Evolutionary conservation across 495 filamentous ascomycete species (phyloP).

Genomic region (Trichoderma gamsii): DNA sequence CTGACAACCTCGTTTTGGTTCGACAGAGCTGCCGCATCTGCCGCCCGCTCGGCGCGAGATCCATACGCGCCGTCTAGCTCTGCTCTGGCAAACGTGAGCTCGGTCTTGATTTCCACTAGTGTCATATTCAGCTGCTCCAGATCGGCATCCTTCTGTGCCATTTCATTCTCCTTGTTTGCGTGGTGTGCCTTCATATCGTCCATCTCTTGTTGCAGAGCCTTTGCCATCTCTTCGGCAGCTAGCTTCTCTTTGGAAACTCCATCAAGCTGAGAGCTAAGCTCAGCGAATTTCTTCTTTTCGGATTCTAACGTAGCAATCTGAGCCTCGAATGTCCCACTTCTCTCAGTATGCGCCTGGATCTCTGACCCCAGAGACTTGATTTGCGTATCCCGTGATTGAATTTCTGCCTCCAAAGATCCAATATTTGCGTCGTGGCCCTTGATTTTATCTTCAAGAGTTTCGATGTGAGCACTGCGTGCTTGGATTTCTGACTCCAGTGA

Average conservation of each 20-base stretch:
- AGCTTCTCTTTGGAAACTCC: conserved; percentile 32
- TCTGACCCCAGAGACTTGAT: not conserved
- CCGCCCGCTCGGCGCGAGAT: conserved; percentile 66
- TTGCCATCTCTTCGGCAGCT: conserved; percentile 25
- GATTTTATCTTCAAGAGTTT: not conserved
- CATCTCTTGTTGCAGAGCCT: conserved; percentile 22
- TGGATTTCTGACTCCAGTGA: conserved; percentile 2
- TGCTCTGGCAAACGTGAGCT: conserved; percentile 84
- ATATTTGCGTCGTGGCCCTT: not conserved
- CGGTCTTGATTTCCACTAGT: conserved; percentile 80
- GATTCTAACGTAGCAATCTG: conserved; percentile 25
- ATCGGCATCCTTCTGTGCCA: conserved; percentile 55
- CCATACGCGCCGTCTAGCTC: conserved; percentile 95
- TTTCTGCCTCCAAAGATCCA: not conserved
- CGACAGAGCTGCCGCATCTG: conserved; percentile 62
- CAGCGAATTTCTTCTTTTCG: not conserved
- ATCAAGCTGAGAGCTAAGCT: conserved; percentile 30
- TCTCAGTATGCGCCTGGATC: not conserved
- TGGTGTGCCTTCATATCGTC: conserved; percentile 21
- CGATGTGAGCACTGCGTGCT: conserved; percentile 3
- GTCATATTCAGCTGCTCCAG: conserved; percentile 71
- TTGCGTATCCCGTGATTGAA: not conserved
- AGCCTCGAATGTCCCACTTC: not conserved
- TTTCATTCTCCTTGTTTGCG: conserved; percentile 31
- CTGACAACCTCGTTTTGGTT: conserved; percentile 60